phyloP scores from a whole-genome alignment of 495 filamentous ascomycete genomes.

The Penicillium herquei region DNA sequence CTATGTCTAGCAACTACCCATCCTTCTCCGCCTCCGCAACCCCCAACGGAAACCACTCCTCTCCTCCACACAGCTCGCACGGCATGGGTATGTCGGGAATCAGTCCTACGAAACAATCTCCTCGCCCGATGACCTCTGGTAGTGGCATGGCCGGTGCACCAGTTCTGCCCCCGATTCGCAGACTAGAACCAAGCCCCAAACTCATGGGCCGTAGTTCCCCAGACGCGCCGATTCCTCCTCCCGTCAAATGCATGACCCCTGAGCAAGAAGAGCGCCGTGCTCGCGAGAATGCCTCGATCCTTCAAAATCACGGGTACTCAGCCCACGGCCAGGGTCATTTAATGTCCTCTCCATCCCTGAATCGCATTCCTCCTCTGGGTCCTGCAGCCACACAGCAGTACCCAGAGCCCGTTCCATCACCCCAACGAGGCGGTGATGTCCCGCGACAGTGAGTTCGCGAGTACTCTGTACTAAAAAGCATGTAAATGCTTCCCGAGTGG shows the following conservation, averaged over 20 bases:
- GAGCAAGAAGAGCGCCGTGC: slow-evolving; percentile 48
- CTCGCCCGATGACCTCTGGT: slow-evolving; percentile 48
- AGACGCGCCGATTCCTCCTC: slow-evolving; percentile 46
- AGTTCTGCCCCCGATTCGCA: slow-evolving; percentile 49
- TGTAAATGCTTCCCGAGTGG: background rate
- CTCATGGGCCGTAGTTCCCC: slow-evolving; percentile 49
- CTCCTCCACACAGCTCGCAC: slow-evolving; percentile 48
- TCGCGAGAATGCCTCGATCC: slow-evolving; percentile 36
- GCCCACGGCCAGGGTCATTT: slow-evolving; percentile 26
- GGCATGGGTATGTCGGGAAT: slow-evolving; percentile 61
- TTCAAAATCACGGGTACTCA: slow-evolving; percentile 18
- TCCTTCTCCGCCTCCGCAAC: slow-evolving; percentile 35
- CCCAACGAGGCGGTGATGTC: slow-evolving; percentile 18
- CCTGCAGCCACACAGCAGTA: slow-evolving; percentile 28
- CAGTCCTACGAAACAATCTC: slow-evolving; percentile 73
- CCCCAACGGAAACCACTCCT: slow-evolving; percentile 38
- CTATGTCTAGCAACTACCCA: slow-evolving; percentile 28
- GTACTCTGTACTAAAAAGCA: background rate
- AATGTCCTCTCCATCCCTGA: slow-evolving; percentile 41
- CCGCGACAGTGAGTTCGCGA: slow-evolving; percentile 10
- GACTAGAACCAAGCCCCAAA: slow-evolving; percentile 49
- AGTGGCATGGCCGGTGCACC: slow-evolving; percentile 42
- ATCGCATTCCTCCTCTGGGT: slow-evolving; percentile 38
- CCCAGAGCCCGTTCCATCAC: slow-evolving; percentile 26
- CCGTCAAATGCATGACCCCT: slow-evolving; percentile 48